Percentiles rank a stretch among this genome's conserved stretches.
These are phyloP conservation scores for Debaryomyces psychrophilus DNA, from an alignment of 1,139 yeast genomes.

Conservation along the genomic window DNA sequence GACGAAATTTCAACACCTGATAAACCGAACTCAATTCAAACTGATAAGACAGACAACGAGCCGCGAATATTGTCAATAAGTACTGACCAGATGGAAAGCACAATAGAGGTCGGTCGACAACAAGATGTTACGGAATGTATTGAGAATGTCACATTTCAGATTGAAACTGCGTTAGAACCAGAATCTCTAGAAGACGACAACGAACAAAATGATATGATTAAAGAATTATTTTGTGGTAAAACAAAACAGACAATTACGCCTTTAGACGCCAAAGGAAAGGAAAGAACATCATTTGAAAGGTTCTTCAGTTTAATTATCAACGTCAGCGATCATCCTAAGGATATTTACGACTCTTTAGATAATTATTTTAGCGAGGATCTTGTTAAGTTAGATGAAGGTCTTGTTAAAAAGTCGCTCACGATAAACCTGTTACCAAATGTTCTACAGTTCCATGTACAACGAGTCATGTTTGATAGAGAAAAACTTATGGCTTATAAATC, in stretches of 20 bases:
- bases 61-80: conserved; percentile 45
- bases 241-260: conserved; percentile 51
- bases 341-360: conserved; percentile 89
- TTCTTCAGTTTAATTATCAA: conserved; percentile 82
- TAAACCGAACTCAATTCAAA: neutral
- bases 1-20: conserved; percentile 13
- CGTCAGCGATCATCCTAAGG: conserved; percentile 84
- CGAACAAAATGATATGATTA: conserved; percentile 81
- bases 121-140: conserved; percentile 98
- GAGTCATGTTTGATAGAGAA: conserved; percentile 86
- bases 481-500: conserved; percentile 78
- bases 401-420: conserved; percentile 72
- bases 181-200: conserved; percentile 65
- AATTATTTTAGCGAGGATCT: conserved; percentile 78
- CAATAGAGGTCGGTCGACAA: conserved; percentile 83
- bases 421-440: conserved; percentile 75
- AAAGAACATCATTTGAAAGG: conserved; percentile 73
- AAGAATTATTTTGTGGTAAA: conserved; percentile 76
- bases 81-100: conserved; percentile 67
- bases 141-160: conserved; percentile 88
- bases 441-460: conserved; percentile 87
- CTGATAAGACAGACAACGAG: conserved; percentile 10
- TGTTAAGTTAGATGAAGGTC: conserved; percentile 70
- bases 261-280: conserved; percentile 43
- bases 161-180: conserved; percentile 88